Percentiles rank a stretch among this genome's conserved stretches.
Evolutionary conservation across 2,329 filamentous ascomycete species (phyloP).

Genomic region (Sporothrix protearum): DNA sequence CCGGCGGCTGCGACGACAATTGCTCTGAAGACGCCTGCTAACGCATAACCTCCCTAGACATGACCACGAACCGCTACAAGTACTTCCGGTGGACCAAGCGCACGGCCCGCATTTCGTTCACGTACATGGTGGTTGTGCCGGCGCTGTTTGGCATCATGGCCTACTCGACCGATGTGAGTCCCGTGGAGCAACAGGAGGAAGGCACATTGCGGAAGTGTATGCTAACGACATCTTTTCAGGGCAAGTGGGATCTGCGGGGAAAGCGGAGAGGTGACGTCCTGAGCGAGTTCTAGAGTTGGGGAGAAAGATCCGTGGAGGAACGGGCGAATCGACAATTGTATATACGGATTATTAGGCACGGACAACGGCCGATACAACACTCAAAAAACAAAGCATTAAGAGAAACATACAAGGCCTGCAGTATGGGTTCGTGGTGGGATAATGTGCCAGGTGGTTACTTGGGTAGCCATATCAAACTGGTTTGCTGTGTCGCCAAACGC

Average conservation of each 20-base stretch:
- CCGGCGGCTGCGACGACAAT: background rate
- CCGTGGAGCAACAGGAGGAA: background rate
- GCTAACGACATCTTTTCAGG: constrained; percentile 50
- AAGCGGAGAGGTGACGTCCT: constrained; percentile 88
- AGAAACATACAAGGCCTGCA: background rate
- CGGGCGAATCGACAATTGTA: background rate
- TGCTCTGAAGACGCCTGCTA: constrained; percentile 25
- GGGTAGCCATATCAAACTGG: background rate
- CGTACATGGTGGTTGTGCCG: constrained; percentile 73
- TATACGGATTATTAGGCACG: constrained; percentile 13
- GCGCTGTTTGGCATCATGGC: constrained; percentile 65
- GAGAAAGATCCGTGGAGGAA: background rate
- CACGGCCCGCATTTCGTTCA: constrained; percentile 74
- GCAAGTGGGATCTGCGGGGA: constrained; percentile 77
- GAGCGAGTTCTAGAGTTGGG: constrained; percentile 61
- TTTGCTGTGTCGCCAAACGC: background rate
- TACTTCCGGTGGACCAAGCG: constrained; percentile 92
- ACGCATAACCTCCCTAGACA: constrained; percentile 52
- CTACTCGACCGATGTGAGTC: constrained; percentile 81
- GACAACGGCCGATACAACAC: background rate
- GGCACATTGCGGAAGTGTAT: too few species aligned
- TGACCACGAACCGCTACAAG: constrained; percentile 80
- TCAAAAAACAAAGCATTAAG: background rate
- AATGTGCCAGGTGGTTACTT: background rate
- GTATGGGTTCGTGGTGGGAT: background rate